Evolutionary conservation across 176 grass and related monocot genomes (phyloP).

Genomic region (Oryza rufipogon): DNA sequence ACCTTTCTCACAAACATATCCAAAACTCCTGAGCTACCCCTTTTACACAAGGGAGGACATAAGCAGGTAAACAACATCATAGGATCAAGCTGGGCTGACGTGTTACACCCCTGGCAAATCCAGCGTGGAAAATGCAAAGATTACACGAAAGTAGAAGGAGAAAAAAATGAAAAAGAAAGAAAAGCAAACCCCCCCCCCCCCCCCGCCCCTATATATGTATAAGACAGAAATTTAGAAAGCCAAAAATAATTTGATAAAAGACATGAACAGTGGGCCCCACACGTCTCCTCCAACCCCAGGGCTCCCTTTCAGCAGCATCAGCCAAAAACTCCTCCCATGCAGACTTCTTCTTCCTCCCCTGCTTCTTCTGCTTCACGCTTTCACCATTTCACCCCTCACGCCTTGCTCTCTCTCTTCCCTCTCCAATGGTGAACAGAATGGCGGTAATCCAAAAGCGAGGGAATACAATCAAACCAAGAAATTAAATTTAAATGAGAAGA

Average conservation of each 20-base stretch:
- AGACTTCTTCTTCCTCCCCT: conserved; percentile 42
- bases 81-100: too few relatives aligned
- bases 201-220: neutral
- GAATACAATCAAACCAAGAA: conserved; percentile 27
- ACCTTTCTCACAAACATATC: neutral
- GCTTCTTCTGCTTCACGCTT: conserved; percentile 39
- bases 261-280: neutral
- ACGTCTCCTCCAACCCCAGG: neutral
- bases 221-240: neutral
- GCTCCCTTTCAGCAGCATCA: conserved; percentile 7
- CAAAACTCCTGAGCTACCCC: neutral
- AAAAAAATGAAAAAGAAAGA: too few relatives aligned
- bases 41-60: neutral
- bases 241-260: neutral
- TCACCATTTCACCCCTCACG: conserved; percentile 9
- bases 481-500: conserved; percentile 31
- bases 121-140: neutral
- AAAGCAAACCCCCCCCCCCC: neutral
- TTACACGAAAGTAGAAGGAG: neutral
- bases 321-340: neutral
- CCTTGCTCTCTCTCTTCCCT: neutral
- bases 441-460: conserved; percentile 20
- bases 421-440: conserved; percentile 23
- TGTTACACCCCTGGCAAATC: too few relatives aligned
- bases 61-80: too few relatives aligned